These are phyloP conservation scores for Neobulgaria alba DNA, from an alignment of 2,329 filamentous ascomycete genomes.

Conservation along the genomic window DNA sequence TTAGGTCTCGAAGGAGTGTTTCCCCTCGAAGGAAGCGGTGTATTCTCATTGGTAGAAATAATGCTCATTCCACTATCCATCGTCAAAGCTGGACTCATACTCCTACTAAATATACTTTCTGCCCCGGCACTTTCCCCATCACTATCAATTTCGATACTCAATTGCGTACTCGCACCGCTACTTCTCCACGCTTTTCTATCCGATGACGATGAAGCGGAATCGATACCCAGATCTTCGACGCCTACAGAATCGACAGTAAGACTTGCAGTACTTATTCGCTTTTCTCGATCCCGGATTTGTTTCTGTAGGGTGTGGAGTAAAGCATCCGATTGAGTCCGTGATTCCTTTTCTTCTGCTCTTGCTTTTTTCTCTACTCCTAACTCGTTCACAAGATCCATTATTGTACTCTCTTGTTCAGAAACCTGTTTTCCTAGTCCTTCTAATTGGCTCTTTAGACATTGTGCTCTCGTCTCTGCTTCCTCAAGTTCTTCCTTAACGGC, in stretches of 20 bases:
- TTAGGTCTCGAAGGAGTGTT: too few species aligned
- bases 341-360: constrained; percentile 22
- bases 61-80: background rate
- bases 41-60: too few species aligned
- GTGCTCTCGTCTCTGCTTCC: constrained; percentile 43
- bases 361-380: constrained; percentile 42
- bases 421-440: constrained; percentile 48
- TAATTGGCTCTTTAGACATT: constrained; percentile 49
- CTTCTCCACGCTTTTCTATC: background rate
- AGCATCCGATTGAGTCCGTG: constrained; percentile 23
- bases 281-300: constrained; percentile 5
- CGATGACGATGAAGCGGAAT: background rate
- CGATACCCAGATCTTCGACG: constrained; percentile 23
- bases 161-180: background rate
- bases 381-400: constrained; percentile 42
- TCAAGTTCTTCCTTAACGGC: constrained; percentile 46
- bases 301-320: constrained; percentile 18
- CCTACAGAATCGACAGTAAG: constrained; percentile 8
- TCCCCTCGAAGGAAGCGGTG: too few species aligned
- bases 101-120: constrained; percentile 53
- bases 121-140: constrained; percentile 41
- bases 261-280: background rate
- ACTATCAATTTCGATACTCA: constrained; percentile 32
- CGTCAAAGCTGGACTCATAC: constrained; percentile 39
- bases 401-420: constrained; percentile 43